Evolutionary conservation across 1,284 basidiomycete species (phyloP).

Genomic region (Cutaneotrichosporon dermatis): DNA sequence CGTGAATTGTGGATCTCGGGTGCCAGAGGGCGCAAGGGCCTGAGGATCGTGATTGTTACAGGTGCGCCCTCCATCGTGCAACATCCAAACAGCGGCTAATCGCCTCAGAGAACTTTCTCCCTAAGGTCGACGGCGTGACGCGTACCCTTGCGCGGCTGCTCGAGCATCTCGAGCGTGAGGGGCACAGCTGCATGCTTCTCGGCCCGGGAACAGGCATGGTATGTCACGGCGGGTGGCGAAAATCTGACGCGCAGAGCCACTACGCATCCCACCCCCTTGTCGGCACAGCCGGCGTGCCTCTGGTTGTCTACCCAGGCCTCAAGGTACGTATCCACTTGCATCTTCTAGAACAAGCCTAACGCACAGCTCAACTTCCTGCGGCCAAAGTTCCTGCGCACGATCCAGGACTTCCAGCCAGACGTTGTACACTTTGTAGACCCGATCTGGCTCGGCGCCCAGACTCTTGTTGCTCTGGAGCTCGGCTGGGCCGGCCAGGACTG

Average conservation of each 20-base stretch:
- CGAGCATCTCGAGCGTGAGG: slow-evolving; percentile 55
- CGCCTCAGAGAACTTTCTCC: slow-evolving; percentile 55
- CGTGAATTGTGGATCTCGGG: slow-evolving; percentile 36
- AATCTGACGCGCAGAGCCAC: slow-evolving; percentile 35
- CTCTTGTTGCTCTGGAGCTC: slow-evolving; percentile 49
- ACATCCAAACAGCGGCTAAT: background rate
- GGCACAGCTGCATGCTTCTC: slow-evolving; percentile 56
- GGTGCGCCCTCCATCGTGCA: slow-evolving; percentile 16
- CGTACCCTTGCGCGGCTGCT: slow-evolving; percentile 56
- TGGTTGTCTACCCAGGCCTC: slow-evolving; percentile 56
- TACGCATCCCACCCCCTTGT: slow-evolving; percentile 56
- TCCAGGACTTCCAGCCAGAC: slow-evolving; percentile 53
- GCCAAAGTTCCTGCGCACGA: slow-evolving; percentile 54
- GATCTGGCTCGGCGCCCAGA: slow-evolving; percentile 56
- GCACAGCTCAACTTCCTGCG: slow-evolving; percentile 55
- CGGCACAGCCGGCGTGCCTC: slow-evolving; percentile 56
- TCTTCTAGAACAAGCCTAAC: too few relatives aligned
- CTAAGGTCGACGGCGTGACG: slow-evolving; percentile 58
- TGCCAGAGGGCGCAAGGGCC: slow-evolving; percentile 32
- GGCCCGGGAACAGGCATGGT: slow-evolving; percentile 55
- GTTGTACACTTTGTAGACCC: slow-evolving; percentile 56
- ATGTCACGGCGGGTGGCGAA: slow-evolving; percentile 10
- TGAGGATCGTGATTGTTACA: slow-evolving; percentile 48
- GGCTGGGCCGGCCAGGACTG: slow-evolving; percentile 49
- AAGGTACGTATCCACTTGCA: too few relatives aligned